A percentile compares a stretch with the other conserved stretches of the same genome.
phyloP scores from a whole-genome alignment of 1,139 yeast genomes.

The Debaryomyces sp. region DNA sequence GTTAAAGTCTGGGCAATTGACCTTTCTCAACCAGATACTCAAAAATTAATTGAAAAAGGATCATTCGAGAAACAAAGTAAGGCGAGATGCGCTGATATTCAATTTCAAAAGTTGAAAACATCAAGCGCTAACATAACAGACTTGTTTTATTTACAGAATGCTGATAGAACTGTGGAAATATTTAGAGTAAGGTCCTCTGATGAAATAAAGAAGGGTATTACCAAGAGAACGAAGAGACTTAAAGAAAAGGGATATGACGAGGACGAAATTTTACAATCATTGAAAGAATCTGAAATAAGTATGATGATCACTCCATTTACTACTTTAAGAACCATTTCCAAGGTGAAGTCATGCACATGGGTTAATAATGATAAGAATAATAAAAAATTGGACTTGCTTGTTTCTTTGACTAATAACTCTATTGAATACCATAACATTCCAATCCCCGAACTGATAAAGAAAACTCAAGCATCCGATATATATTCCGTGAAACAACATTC shows the following conservation, averaged over 20 bases:
- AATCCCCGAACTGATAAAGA: conserved; percentile 47
- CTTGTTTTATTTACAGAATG: conserved; percentile 70
- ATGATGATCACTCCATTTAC: conserved; percentile 67
- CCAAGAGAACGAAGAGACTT: conserved; percentile 79
- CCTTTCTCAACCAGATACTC: conserved; percentile 50
- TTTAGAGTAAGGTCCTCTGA: conserved; percentile 77
- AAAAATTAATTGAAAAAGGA: conserved; percentile 65
- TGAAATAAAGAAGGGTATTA: conserved; percentile 77
- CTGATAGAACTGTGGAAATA: conserved; percentile 80
- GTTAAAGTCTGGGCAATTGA: conserved; percentile 81
- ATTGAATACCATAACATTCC: conserved; percentile 67
- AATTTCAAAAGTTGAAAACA: conserved; percentile 43
- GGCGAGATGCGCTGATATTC: conserved; percentile 67
- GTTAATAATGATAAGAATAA: conserved; percentile 32
- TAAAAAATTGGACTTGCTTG: conserved; percentile 57
- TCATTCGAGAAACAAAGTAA: conserved; percentile 76
- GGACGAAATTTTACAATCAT: conserved; percentile 59
- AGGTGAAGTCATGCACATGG: conserved; percentile 62
- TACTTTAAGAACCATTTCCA: conserved; percentile 57
- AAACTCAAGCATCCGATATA: conserved; percentile 44
- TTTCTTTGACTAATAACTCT: conserved; percentile 72
- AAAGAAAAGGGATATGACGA: conserved; percentile 65
- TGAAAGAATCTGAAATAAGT: conserved; percentile 57
- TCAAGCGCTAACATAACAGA: conserved; percentile 27
- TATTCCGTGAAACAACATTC: conserved; percentile 45